Evolutionary conservation across 208 protist genomes (phyloP).

Genomic region (Trypanosomatidae sp.): DNA sequence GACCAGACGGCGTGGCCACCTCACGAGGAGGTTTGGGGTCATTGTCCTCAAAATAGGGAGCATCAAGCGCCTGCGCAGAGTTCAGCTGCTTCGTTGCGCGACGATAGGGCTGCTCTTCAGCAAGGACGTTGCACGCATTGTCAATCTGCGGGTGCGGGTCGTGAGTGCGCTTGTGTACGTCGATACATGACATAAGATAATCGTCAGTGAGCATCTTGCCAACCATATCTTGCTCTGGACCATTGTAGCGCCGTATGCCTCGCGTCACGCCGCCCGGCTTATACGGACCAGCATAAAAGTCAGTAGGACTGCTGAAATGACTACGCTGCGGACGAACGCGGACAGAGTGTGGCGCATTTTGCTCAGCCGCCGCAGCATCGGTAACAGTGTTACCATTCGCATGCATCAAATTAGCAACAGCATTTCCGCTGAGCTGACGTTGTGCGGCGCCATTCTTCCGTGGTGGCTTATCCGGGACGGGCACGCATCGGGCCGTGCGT

Average conservation of each 20-base stretch:
- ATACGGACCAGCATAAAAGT: conserved; percentile 54
- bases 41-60: conserved; percentile 46
- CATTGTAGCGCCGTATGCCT: conserved; percentile 52
- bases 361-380: too few relatives aligned
- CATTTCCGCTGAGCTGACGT: too few relatives aligned
- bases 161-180: not conserved
- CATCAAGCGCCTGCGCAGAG: conserved; percentile 14
- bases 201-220: conserved; percentile 59
- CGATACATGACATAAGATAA: conserved; percentile 23
- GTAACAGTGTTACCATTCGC: too few relatives aligned
- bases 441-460: too few relatives aligned
- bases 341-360: too few relatives aligned
- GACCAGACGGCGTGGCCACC: conserved; percentile 6
- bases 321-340: conserved; percentile 3
- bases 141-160: conserved; percentile 2
- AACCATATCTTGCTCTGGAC: conserved; percentile 31
- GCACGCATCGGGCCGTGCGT: too few relatives aligned
- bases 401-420: conserved; percentile 12
- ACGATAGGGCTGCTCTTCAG: conserved; percentile 15
- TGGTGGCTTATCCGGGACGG: too few relatives aligned
- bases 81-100: conserved; percentile 18
- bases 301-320: conserved; percentile 27
- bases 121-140: conserved; percentile 21
- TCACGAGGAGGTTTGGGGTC: conserved; percentile 31
- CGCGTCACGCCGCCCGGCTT: conserved; percentile 32